A percentile compares a stretch with the other conserved stretches of the same genome.
Conservation (phyloP, 139 green algal species). For the Tetraselmis chui region DNA sequence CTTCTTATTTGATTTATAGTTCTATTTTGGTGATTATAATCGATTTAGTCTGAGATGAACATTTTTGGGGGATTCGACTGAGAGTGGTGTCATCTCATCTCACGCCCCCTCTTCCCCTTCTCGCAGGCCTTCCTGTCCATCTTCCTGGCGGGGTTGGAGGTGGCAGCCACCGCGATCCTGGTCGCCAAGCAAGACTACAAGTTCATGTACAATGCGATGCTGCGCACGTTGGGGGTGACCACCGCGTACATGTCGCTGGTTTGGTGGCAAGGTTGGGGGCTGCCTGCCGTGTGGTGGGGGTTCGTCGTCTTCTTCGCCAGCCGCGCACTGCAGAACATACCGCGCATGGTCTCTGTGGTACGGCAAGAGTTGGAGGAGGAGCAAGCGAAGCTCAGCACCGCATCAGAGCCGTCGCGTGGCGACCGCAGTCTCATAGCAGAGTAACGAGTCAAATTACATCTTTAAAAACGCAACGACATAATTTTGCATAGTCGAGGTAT, state of each 20-base stretch:
- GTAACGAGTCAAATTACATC: no score
- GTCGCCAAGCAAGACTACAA: background rate
- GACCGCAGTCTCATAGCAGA: no score
- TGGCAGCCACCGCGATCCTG: background rate
- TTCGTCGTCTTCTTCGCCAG: background rate
- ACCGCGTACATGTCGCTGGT: background rate
- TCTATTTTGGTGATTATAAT: no score
- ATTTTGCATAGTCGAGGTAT: no score
- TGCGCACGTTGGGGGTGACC: background rate
- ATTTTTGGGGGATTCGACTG: no score
- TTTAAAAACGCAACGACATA: no score
- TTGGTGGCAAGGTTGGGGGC: background rate
- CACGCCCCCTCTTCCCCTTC: no score
- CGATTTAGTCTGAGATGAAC: no score
- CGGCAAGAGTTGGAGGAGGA: background rate
- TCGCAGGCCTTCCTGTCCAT: background rate
- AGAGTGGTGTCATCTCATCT: no score
- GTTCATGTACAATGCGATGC: background rate
- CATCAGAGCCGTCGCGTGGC: no score
- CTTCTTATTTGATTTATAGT: no score
- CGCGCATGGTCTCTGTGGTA: background rate
- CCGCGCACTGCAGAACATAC: background rate
- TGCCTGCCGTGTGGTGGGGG: background rate
- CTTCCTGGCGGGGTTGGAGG: background rate
- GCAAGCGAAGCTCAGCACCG: no score